Conservation (phyloP, 768 basidiomycete genomes). For the Russula griseocarnosa region DNA sequence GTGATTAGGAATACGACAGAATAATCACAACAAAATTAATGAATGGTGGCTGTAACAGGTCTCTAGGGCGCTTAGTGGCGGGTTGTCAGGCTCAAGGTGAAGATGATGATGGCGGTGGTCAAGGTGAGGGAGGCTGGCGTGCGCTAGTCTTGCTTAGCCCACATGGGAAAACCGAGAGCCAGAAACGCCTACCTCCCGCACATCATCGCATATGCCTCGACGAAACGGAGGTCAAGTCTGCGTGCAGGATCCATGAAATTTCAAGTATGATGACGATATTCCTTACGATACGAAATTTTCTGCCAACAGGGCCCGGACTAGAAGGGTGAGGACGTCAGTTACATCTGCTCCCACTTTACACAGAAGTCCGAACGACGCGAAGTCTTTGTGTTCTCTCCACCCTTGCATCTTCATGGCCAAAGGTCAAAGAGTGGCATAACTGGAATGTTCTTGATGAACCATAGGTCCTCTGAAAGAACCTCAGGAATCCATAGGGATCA, state of each 20-base stretch:
- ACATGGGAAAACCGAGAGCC: conserved; percentile 5
- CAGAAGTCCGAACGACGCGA: conserved; percentile 2
- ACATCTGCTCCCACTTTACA: conserved; percentile 5
- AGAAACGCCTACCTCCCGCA: neutral
- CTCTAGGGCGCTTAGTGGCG: neutral
- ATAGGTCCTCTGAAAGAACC: neutral
- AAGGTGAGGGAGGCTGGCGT: no score
- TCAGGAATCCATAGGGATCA: conserved; percentile 11
- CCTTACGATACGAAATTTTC: neutral
- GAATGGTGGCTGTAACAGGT: neutral
- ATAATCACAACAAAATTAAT: neutral
- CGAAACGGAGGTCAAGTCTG: neutral
- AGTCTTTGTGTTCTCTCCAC: conserved; percentile 2
- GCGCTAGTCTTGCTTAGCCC: neutral
- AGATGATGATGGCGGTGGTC: no score
- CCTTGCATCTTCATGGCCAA: conserved; percentile 17
- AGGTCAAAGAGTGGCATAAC: conserved; percentile 14
- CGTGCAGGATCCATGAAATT: neutral
- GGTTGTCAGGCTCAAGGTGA: neutral
- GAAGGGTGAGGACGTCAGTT: conserved; percentile 3
- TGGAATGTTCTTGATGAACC: neutral
- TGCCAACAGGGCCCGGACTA: neutral
- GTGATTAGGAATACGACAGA: neutral
- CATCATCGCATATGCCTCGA: neutral
- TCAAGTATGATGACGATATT: neutral